Conservation (phyloP, 805 yeast genomes). For the Nakazawaea populi region DNA sequence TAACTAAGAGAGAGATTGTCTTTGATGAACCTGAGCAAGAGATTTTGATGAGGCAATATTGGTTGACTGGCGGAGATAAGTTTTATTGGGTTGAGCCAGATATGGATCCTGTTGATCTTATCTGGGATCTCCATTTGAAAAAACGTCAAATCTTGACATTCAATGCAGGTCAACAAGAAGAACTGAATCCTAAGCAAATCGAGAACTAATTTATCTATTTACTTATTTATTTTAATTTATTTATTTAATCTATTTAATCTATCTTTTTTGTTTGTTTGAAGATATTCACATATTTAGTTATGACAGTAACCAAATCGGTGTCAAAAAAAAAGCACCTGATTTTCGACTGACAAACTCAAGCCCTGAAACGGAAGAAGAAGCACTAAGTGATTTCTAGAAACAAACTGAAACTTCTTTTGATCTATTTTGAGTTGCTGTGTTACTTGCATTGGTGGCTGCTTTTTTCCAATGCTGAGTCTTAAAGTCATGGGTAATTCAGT, state of each 20-base stretch:
- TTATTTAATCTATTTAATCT: background rate
- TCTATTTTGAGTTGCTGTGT: no score
- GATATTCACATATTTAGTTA: background rate
- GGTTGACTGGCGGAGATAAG: conserved; percentile 84
- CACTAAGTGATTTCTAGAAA: no score
- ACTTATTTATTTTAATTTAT: background rate
- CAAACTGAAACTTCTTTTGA: no score
- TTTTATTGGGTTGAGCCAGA: conserved; percentile 90
- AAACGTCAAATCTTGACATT: background rate
- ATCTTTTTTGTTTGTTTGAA: background rate
- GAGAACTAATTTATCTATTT: no score
- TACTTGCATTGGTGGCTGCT: no score
- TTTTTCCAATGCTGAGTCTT: no score
- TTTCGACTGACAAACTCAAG: no score
- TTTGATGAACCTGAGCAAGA: conserved; percentile 59
- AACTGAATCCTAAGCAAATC: background rate
- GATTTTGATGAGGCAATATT: conserved; percentile 67
- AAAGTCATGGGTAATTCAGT: no score
- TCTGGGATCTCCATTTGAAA: conserved; percentile 27
- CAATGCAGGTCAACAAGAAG: background rate
- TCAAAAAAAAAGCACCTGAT: no score
- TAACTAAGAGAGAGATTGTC: conserved; percentile 28
- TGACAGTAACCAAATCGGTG: background rate
- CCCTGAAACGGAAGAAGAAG: no score
- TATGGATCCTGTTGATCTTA: conserved; percentile 75